phyloP scores from a whole-genome alignment of 768 basidiomycete species.

The Chiua virens region DNA sequence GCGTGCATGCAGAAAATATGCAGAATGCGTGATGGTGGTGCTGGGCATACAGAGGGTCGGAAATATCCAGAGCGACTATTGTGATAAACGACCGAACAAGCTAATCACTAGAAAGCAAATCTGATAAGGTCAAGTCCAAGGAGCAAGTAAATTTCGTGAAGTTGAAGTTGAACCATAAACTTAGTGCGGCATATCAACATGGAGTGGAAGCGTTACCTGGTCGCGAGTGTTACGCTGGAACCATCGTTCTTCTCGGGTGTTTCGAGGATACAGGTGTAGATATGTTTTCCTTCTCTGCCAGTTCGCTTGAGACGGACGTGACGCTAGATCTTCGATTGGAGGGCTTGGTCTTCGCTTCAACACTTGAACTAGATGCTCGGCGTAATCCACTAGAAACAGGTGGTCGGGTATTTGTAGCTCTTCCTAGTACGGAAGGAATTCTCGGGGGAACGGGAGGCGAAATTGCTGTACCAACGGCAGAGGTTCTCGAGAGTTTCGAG shows the following conservation, averaged over 20 bases:
- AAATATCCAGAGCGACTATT: conserved; percentile 6
- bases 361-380: conserved; percentile 31
- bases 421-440: conserved; percentile 33
- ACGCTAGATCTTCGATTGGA: conserved; percentile 34
- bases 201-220: not conserved
- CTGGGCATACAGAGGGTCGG: not conserved
- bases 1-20: conserved; percentile 15
- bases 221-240: conserved; percentile 11
- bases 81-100: conserved; percentile 6
- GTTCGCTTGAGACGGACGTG: conserved; percentile 43
- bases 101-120: conserved; percentile 12
- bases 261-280: conserved; percentile 23
- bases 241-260: conserved; percentile 15
- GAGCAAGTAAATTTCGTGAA: conserved; percentile 9
- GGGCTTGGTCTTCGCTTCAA: conserved; percentile 35
- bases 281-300: conserved; percentile 63
- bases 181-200: conserved; percentile 8
- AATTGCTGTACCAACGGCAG: conserved; percentile 31
- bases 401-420: conserved; percentile 16
- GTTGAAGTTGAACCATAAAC: conserved; percentile 1
- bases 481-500: conserved; percentile 31
- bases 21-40: not conserved
- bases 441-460: conserved; percentile 38
- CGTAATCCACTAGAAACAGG: conserved; percentile 17
- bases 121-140: conserved; percentile 9